Evolutionary conservation across 345 rosid species (phyloP), one percentile per base, ranked within the genome.

Genomic region (Citrus mangshanensis): DNA sequence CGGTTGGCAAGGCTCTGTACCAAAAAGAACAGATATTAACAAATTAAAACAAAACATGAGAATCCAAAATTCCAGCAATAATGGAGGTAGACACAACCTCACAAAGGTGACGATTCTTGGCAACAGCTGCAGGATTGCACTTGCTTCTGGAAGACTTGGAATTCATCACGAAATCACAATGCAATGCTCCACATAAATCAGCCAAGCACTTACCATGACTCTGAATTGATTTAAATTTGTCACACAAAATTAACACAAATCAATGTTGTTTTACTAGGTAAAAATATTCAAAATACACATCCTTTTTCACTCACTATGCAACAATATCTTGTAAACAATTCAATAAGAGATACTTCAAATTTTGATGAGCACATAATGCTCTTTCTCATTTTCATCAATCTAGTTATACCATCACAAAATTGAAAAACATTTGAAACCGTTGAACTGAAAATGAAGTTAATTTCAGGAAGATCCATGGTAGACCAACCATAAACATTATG

Each of bases 151-250:
- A 76, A 71, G 88, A 84, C 87, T 90, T 93, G 54, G 97, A 84
- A 74, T 80, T 87, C 80, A 90, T 81, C 61, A 88, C 83, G 59
- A 74, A 88, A 87, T 96, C 99, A 84, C 99, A 96, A 85, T 94
- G 97, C 91, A 96, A 77, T 67, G 98, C 97, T 37, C 99, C 99
- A 82, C 99, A 96, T 64, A 94, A 65, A 84, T 96, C 95, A 68
- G 99, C 98, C 77, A 96, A 85, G 90, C 99, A 96, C 87, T 90
- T 94, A 70, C 89, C 82, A 51, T 42, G 83, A 76, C 85, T 92
- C 99, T 96, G 89, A 78, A 84, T 84, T 37, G 72, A 87, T 72
- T 59, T 46, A 77, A 78, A 78, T 62, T 24, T 70, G 34, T 77
- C 38, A 27, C 21, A 7, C 40, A 73, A 54, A 8, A 65, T 63